A percentile compares a stretch with the other conserved stretches of the same genome.
These are phyloP conservation scores for Ceratocystis colombiana DNA, from an alignment of 2,329 filamentous ascomycete genomes.

Conservation along the genomic window DNA sequence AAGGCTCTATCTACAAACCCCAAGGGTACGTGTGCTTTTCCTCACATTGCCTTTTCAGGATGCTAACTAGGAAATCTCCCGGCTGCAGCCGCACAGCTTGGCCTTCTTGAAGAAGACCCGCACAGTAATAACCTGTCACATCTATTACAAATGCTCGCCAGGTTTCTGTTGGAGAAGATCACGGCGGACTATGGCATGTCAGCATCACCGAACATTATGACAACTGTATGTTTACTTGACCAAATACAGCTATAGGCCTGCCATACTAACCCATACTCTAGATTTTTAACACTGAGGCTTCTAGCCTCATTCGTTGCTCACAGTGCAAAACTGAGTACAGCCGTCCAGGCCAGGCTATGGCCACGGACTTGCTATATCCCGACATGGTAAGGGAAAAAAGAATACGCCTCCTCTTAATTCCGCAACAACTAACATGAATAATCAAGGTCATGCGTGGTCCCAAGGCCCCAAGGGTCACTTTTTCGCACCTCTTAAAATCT, in stretches of 20 bases:
- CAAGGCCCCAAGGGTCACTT: constrained; percentile 51
- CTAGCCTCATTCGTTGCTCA: constrained; percentile 68
- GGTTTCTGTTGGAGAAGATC: constrained; percentile 77
- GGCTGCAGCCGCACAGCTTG: constrained; percentile 47
- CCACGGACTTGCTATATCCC: constrained; percentile 80
- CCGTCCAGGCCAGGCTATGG: constrained; percentile 65
- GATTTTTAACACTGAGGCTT: constrained; percentile 59
- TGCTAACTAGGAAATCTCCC: neutral
- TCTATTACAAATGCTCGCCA: constrained; percentile 71
- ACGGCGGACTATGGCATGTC: constrained; percentile 58
- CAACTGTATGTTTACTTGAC: constrained; percentile 43
- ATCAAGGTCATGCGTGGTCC: constrained; percentile 34
- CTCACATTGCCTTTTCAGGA: neutral
- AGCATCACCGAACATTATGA: constrained; percentile 55
- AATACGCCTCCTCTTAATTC: neutral
- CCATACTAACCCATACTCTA: constrained; percentile 26
- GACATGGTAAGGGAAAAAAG: constrained; percentile 19
- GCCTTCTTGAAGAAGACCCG: constrained; percentile 74
- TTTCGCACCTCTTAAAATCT: constrained; percentile 84
- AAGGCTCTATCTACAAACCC: constrained; percentile 79
- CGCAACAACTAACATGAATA: neutral
- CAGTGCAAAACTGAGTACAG: constrained; percentile 81
- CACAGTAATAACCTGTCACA: constrained; percentile 56
- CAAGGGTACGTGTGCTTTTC: constrained; percentile 45
- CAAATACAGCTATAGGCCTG: neutral